phyloP scores from a whole-genome alignment of 2,329 filamentous ascomycete genomes.

The Fusarium sp. region DNA sequence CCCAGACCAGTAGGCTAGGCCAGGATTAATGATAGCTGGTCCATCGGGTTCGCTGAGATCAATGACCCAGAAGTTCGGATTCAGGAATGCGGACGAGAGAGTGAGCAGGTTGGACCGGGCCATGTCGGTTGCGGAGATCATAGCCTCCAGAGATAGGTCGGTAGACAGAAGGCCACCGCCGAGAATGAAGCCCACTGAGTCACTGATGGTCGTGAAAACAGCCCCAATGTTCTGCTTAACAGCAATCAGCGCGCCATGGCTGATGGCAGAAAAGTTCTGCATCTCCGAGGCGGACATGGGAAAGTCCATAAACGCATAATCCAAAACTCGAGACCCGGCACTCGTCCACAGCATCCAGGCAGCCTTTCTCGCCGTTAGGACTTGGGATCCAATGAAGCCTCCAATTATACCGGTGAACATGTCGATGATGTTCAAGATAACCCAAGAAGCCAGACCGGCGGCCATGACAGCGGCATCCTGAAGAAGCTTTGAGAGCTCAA shows the following conservation, averaged over 20 bases:
- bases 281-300: conserved; percentile 70
- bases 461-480: conserved; percentile 79
- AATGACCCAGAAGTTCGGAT: conserved; percentile 68
- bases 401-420: conserved; percentile 50
- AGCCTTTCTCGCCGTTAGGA: conserved; percentile 49
- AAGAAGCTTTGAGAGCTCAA: conserved; percentile 79
- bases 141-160: conserved; percentile 15
- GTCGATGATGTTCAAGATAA: conserved; percentile 52
- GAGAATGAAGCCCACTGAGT: conserved; percentile 56
- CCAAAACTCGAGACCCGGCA: conserved; percentile 60
- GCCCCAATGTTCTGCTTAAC: conserved; percentile 65
- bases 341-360: conserved; percentile 56
- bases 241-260: conserved; percentile 73
- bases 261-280: conserved; percentile 80
- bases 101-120: conserved; percentile 30
- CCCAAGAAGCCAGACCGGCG: conserved; percentile 64
- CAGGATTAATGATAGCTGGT: conserved; percentile 59
- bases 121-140: conserved; percentile 15
- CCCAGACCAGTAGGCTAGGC: conserved; percentile 74
- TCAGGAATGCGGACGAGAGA: conserved; percentile 47
- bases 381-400: conserved; percentile 43
- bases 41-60: conserved; percentile 59
- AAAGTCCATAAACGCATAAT: conserved; percentile 62
- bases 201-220: conserved; percentile 53
- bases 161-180: conserved; percentile 52